Evolutionary conservation across 768 basidiomycete species (phyloP), one percentile per base, ranked within the genome.

Genomic region (Lactarius vividus): DNA sequence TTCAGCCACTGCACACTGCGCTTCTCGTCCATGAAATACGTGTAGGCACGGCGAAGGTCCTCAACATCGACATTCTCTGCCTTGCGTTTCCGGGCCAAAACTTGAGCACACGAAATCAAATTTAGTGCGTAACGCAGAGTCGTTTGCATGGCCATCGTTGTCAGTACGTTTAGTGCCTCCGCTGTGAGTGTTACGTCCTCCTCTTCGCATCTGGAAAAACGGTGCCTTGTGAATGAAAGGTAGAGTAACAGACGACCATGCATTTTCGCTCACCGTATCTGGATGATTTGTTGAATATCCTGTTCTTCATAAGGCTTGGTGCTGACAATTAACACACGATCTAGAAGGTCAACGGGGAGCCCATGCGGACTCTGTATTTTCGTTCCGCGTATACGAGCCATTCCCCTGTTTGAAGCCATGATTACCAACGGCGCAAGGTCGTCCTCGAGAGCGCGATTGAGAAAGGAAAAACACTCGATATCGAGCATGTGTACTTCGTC

Each of bases 401-500:
- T 94, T 5, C 96, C 96, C 18, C 96, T 84, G 75, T 99, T 99
- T 55, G 92, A 94, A 1, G 96, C 96, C 96, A 99, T 98, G 72
- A 99, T 94, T 42, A 99, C 96, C 61, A 98, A 80, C 1, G 96
- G 96, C 1, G 96, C 88, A 1, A 98, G 82, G 68, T 96, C 96
- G 66, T 88, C 88, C 75, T 99, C 96, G 57, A 99, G 82, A 2
- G 96, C 96, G 39, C 96, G 87, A 75, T 99, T 99, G 66, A 99
- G 82, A 84, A 96, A 99, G 8, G 96, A 97, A 82, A 98, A 98
- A 74, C 96, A 98, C 75, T 98, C 96, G 68, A 99, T 98, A 76
- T 99, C 96, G 70, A 99, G 88, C 96, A 99, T 99, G 82, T 98
- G 96, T 15, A 98, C 96, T 79, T 98, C 96, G 77, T 98, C 96